Evolutionary conservation across 371 early-diverging fungal genomes (phyloP).

Genomic region (Umbelopsis sp.): DNA sequence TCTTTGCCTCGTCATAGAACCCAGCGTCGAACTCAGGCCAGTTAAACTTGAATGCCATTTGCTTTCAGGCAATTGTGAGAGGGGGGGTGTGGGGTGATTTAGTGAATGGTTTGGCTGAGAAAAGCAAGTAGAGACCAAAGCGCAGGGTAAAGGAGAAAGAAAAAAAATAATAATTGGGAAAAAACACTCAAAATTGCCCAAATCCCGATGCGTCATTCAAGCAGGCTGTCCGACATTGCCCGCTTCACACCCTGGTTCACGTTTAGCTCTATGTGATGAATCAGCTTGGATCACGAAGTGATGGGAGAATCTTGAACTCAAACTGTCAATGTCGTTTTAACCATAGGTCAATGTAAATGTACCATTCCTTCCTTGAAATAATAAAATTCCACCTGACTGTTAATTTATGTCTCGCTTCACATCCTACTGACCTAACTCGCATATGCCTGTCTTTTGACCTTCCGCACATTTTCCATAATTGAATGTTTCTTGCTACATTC

Average conservation of each 20-base stretch:
- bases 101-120: background rate
- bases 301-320: background rate
- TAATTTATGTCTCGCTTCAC: background rate
- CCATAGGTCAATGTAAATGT: no score
- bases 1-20: slow-evolving; percentile 84
- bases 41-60: slow-evolving; percentile 94
- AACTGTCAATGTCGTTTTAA: no score
- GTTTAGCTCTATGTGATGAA: background rate
- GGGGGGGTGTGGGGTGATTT: background rate
- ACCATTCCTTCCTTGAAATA: no score
- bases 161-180: background rate
- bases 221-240: slow-evolving; percentile 5
- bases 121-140: background rate
- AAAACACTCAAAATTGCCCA: background rate
- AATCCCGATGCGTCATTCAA: slow-evolving; percentile 12
- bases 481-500: slow-evolving; percentile 30
- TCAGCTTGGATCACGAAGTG: background rate
- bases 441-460: slow-evolving; percentile 18
- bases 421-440: background rate
- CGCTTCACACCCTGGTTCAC: slow-evolving; percentile 4
- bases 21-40: slow-evolving; percentile 90
- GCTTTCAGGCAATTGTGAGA: slow-evolving; percentile 2
- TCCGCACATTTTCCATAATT: slow-evolving; percentile 11
- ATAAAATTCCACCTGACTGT: no score
- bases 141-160: background rate